These are phyloP conservation scores for Drechmeria coniospora DNA, from an alignment of 2,329 filamentous ascomycete species.

Conservation along the genomic window DNA sequence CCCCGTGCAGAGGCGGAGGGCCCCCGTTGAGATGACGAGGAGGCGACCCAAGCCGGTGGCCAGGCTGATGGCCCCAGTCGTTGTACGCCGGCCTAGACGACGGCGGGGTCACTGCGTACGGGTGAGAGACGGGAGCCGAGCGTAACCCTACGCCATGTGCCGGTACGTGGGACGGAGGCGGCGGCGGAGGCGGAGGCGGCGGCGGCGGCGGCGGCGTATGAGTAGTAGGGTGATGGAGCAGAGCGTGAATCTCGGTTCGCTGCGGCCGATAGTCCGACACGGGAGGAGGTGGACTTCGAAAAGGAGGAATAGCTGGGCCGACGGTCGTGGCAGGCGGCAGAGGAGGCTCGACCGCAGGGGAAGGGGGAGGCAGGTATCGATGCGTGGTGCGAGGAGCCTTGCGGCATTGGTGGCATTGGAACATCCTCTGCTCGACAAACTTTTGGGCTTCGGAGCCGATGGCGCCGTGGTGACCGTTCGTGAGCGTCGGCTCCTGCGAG, in stretches of 20 bases:
- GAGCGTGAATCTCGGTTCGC: slow-evolving; percentile 6
- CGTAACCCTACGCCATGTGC: slow-evolving; percentile 14
- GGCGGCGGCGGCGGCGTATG: slow-evolving; percentile 3
- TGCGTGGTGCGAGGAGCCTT: slow-evolving; percentile 34
- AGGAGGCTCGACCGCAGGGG: slow-evolving; percentile 8
- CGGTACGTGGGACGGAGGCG: slow-evolving; percentile 9
- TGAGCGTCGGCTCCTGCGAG: slow-evolving; percentile 33
- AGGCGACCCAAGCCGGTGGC: slow-evolving; percentile 32
- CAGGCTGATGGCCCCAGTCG: slow-evolving; percentile 33
- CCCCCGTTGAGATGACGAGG: slow-evolving; percentile 35
- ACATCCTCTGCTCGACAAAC: slow-evolving; percentile 43
- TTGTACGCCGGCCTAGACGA: slow-evolving; percentile 15
- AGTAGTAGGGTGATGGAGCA: slow-evolving; percentile 6
- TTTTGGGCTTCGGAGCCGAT: slow-evolving; percentile 41
- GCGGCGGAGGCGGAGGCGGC: slow-evolving; percentile 4
- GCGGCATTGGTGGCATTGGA: slow-evolving; percentile 64
- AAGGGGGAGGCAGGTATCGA: slow-evolving; percentile 9
- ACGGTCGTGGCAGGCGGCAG: slow-evolving; percentile 7
- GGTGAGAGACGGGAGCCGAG: slow-evolving; percentile 11
- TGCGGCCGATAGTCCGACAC: slow-evolving; percentile 11
- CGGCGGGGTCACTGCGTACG: slow-evolving; percentile 13
- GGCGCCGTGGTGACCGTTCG: slow-evolving; percentile 33
- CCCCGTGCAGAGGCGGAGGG: slow-evolving; percentile 16
- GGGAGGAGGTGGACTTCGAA: slow-evolving; percentile 14
- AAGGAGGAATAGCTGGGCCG: slow-evolving; percentile 9